Evolutionary conservation across 345 rosid genomes (phyloP), one percentile per base, ranked within the genome.

Genomic region (Psidium friedrichsthalianum): DNA sequence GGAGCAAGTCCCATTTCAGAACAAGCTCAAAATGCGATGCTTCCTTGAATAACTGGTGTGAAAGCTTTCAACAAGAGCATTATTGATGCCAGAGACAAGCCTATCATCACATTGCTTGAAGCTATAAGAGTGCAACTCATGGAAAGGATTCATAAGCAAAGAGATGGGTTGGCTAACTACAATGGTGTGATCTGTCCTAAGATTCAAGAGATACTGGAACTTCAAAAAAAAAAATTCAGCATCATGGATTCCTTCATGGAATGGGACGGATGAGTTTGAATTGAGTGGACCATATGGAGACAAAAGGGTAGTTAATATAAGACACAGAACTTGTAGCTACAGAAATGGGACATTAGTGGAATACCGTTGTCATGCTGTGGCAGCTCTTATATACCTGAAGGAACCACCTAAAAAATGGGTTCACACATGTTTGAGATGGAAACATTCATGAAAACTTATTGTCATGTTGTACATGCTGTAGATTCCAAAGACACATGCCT

Each of bases 341-440:
- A 6, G 14, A 59, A 59, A 59, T 59, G 2, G 9, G 36, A 13
- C 5, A 14, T 59, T 59, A 59, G 10, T 59, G 36, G 36, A 13
- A 27, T n/a, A 36, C 36, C 18, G 0, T 1, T 11, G 2, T 3
- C 36, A 59, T 59, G 3, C 1, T 1, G 0, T 27, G 20, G 1
- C 36, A 25, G 16, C 20, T 59, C 36, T 6, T 59, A 8, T 27
- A n/a, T 13, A 0, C 20, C 14, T 27, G 1, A 59, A 16, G 74
- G 20, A 59, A 59, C 1, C 24, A 10, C 61, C 5, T 56, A 12
- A 56, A 56, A 56, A 24, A 56, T 56, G 12, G 61, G 61, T 24
- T 56, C 13, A 56, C 56, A 16, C 56, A 54, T 54, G 8, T 54
- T 54, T 54, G 1, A 2, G 7, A 13, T 54, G 56, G 6, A 54